A percentile compares a stretch with the other conserved stretches of the same genome.
Conservation (phyloP, 495 filamentous ascomycete species). For the Astrothelium macrocarpum region DNA sequence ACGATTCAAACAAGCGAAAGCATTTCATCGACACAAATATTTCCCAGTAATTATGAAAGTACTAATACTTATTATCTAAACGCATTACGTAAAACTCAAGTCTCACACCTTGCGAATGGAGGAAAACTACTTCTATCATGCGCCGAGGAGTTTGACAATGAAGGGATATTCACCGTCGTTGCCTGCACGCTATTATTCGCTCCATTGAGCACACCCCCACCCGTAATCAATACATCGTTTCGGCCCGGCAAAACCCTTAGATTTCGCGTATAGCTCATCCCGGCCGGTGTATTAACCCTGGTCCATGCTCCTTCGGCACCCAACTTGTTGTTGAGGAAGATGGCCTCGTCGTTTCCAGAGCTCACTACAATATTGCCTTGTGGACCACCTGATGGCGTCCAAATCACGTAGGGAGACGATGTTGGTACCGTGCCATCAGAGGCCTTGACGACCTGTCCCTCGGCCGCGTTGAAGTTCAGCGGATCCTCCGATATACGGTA, state of each 20-base stretch:
- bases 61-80: no score
- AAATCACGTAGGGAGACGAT: constrained; percentile 32
- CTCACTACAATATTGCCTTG: constrained; percentile 42
- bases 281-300: constrained; percentile 39
- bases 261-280: constrained; percentile 41
- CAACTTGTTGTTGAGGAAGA: constrained; percentile 50
- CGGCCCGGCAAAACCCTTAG: constrained; percentile 24
- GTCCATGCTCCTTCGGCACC: constrained; percentile 48
- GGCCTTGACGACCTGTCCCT: constrained; percentile 36
- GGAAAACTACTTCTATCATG: neutral
- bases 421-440: constrained; percentile 43
- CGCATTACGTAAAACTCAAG: no score
- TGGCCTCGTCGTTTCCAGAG: constrained; percentile 37
- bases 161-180: neutral
- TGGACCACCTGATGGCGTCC: constrained; percentile 27
- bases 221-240: constrained; percentile 9
- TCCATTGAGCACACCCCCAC: constrained; percentile 14
- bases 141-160: neutral
- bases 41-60: no score
- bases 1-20: no score
- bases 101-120: neutral
- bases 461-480: constrained; percentile 39
- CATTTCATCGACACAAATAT: no score
- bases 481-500: constrained; percentile 45
- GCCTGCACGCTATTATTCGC: constrained; percentile 13